phyloP scores from a whole-genome alignment of 768 basidiomycete genomes.

The Tremella mesenterica region DNA sequence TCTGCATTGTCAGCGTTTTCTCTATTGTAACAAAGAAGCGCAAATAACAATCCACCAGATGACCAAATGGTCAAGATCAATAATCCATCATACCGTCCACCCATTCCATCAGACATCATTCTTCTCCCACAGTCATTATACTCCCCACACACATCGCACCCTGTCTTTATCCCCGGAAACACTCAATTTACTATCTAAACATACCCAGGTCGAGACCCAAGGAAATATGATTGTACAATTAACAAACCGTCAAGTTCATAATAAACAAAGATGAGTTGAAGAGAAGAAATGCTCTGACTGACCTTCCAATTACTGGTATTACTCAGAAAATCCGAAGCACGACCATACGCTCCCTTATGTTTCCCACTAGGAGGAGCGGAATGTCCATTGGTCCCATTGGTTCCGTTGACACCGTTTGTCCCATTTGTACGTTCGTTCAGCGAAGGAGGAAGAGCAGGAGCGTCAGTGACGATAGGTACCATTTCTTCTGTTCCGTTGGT shows the following conservation, averaged over 20 bases:
- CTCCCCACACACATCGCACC: too few relatives aligned
- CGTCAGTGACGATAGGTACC: conserved; percentile 58
- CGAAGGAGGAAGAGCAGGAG: conserved; percentile 17
- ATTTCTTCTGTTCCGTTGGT: conserved; percentile 50
- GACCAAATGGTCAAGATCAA: too few relatives aligned
- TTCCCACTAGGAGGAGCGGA: conserved; percentile 30
- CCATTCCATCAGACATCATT: too few relatives aligned
- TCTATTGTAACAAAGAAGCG: too few relatives aligned
- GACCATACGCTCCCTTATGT: conserved; percentile 67
- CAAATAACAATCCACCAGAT: too few relatives aligned
- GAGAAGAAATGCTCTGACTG: conserved; percentile 11
- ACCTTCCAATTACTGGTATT: conserved; percentile 51
- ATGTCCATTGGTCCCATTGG: conserved; percentile 27
- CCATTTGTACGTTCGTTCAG: conserved; percentile 2
- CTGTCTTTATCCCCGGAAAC: too few relatives aligned
- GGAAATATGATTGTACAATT: too few relatives aligned
- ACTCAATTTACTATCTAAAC: too few relatives aligned
- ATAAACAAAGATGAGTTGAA: neutral
- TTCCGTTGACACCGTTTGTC: conserved; percentile 8
- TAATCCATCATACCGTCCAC: too few relatives aligned
- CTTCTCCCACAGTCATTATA: too few relatives aligned
- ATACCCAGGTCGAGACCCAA: too few relatives aligned
- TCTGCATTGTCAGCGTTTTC: neutral
- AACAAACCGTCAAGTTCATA: too few relatives aligned
- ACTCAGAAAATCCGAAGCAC: conserved; percentile 85